Base-by-base conservation (phyloP, 345 rosid species). In the Dimocarpus longan region DNA sequence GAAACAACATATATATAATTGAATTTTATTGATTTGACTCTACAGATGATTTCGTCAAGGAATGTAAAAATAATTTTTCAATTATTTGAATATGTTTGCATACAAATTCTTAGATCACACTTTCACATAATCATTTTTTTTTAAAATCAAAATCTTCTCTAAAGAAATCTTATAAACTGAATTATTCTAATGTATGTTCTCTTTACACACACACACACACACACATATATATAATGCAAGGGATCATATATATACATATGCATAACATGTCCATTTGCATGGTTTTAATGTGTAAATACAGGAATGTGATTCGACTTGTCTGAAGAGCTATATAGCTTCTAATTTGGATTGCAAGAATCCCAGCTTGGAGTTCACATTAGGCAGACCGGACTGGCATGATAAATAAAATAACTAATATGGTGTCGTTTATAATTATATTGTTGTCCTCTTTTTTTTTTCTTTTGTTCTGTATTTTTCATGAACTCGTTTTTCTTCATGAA, bases 281-380 rank as follows among this genome's bases (percentile, higher is more conserved):
- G 10, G 65, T 60, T 60, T n/a, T 1, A 10, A n/a, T 54, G n/a
- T 54, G 59, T 19, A 60, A n/a, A n/a, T 67, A 79, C 85, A 86
- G 85, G 87, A 75, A 46, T 75, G 75, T 69, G 77, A 78, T 70
- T 77, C 84, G n/a, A 78, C 15, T 64, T 73, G 59, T 54, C 5
- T 50, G 83, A 83, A 86, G 54, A 71, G 76, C 71, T 79, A 80
- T 78, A 5, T 85, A 72, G 88, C 84, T 60, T 73, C 85, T 57
- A 66, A 73, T 43, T 12, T 76, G 73, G 84, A 86, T 6, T 73
- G 80, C 86, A 82, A 84, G 79, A 90, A 85, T 73, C 91, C 91
- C 44, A 88, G 90, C 84, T 87, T 91, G 87, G 95, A 91, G 85
- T 90, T 91, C 80, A 90, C 95, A 32, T 82, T 91, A 80, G 95